Evolutionary conservation across 139 green algal species (phyloP), one percentile per base, ranked within the genome.

Genomic region (Chlorella sp.): DNA sequence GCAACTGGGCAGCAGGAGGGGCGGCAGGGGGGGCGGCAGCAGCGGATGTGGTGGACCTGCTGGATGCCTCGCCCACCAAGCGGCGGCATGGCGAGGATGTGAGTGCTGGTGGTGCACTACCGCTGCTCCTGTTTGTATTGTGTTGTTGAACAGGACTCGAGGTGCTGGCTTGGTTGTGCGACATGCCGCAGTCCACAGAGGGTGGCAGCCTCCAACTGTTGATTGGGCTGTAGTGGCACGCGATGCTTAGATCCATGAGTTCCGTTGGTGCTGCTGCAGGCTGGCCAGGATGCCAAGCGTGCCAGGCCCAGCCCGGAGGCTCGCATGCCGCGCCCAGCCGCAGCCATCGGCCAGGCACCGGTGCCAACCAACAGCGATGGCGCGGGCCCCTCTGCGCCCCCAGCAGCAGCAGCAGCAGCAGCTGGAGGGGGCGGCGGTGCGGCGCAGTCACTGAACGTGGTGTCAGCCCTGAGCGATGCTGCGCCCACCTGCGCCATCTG

Each of bases 401-500:
- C 36, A 15, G 44, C 26, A 38, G 44, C n/a, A 6, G 47, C 47
- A 20, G 44, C 47, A 13, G 75, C 75, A 1, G 75, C 56, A 34
- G 75, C 71, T 36, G 71, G 55, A 20, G 75, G 32, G 23, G 75
- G 32, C 1, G 76, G 26, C 17, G 32, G 20, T 36, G 55, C 4
- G 23, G 32, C 74, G 70, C 1, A 25, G 28, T 1, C 11, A 21
- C 39, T 4, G 1, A 21, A 41, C 15, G 70, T 44, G 28, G 41
- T 25, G 41, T 25, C 71, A 3, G 71, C 41, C 39, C 39, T 44
- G 28, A 75, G 36, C 25, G 36, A 57, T 74, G 78, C 78, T 75
- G 41, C 36, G 57, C 69, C 78, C 32, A 38, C 60, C 20, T 90
- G 82, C 44, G 41, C 60, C 30, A 86, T 90, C 44, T 88, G 86